Conservation (phyloP, 352 stramenopile genomes). For the Phytophthora fragariaefolia region DNA sequence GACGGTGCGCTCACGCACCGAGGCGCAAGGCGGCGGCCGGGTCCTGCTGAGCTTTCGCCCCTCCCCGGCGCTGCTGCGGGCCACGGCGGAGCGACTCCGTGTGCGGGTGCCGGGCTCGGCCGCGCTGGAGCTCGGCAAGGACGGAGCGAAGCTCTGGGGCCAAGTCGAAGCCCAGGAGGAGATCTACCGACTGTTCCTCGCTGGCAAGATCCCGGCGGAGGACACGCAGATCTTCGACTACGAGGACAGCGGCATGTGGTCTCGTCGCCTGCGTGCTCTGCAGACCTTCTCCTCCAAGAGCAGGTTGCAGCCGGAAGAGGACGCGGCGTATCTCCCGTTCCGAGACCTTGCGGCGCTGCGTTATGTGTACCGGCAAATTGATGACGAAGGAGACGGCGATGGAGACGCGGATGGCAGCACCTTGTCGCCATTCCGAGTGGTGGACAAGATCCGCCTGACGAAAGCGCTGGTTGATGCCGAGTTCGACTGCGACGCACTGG, state of each 20-base stretch:
- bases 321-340: constrained; percentile 55
- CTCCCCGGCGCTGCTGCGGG: constrained; percentile 47
- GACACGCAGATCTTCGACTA: constrained; percentile 71
- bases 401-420: constrained; percentile 25
- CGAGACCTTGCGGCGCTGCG: constrained; percentile 53
- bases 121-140: constrained; percentile 60
- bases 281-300: constrained; percentile 40
- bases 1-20: constrained; percentile 10
- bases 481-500: constrained; percentile 76
- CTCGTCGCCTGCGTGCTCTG: constrained; percentile 63
- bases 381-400: constrained; percentile 35
- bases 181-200: constrained; percentile 75
- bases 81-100: constrained; percentile 51
- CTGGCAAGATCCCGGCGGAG: constrained; percentile 59
- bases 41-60: constrained; percentile 65
- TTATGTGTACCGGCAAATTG: constrained; percentile 78
- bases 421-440: constrained; percentile 68
- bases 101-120: constrained; percentile 53
- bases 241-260: constrained; percentile 71
- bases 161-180: constrained; percentile 62
- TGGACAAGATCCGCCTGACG: constrained; percentile 81
- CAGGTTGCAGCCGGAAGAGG: constrained; percentile 1
- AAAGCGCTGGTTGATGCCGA: constrained; percentile 74
- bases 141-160: constrained; percentile 44
- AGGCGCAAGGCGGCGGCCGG: constrained; percentile 11